These are phyloP conservation scores for Penicillium riverlandense DNA, from an alignment of 495 filamentous ascomycete genomes.

Conservation along the genomic window DNA sequence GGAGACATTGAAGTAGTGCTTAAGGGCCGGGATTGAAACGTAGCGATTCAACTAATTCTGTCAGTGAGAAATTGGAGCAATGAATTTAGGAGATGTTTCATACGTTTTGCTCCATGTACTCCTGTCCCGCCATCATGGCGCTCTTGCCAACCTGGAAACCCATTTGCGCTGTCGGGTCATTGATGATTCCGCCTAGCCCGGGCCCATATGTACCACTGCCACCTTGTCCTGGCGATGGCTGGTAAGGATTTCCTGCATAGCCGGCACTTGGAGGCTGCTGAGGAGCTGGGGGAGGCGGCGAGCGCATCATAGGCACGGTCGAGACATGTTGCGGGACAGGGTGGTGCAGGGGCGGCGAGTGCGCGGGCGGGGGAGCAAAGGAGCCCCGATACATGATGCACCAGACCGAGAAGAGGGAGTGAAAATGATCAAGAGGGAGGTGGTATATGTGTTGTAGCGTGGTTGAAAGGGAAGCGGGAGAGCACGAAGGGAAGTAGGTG, in stretches of 20 bases:
- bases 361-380: slow-evolving; percentile 68
- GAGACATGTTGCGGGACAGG: slow-evolving; percentile 98
- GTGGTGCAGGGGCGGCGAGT: slow-evolving; percentile 94
- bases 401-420: neutral
- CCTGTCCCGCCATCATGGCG: slow-evolving; percentile 80
- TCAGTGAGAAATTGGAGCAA: slow-evolving; percentile 6
- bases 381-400: slow-evolving; percentile 70
- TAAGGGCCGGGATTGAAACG: slow-evolving; percentile 84
- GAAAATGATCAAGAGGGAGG: neutral
- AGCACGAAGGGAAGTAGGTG: slow-evolving; percentile 2
- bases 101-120: slow-evolving; percentile 92
- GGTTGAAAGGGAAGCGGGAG: slow-evolving; percentile 1
- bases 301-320: slow-evolving; percentile 96
- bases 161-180: slow-evolving; percentile 93
- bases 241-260: slow-evolving; percentile 70
- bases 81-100: neutral
- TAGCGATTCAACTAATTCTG: slow-evolving; percentile 74
- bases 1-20: slow-evolving; percentile 96
- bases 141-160: slow-evolving; percentile 90
- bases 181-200: slow-evolving; percentile 83
- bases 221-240: slow-evolving; percentile 40
- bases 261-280: slow-evolving; percentile 61
- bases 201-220: slow-evolving; percentile 55
- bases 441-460: neutral
- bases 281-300: slow-evolving; percentile 76